Percentiles rank a stretch among this genome's conserved stretches.
phyloP scores from a whole-genome alignment of 345 rosid genomes.

The Corchorus capsularis region DNA sequence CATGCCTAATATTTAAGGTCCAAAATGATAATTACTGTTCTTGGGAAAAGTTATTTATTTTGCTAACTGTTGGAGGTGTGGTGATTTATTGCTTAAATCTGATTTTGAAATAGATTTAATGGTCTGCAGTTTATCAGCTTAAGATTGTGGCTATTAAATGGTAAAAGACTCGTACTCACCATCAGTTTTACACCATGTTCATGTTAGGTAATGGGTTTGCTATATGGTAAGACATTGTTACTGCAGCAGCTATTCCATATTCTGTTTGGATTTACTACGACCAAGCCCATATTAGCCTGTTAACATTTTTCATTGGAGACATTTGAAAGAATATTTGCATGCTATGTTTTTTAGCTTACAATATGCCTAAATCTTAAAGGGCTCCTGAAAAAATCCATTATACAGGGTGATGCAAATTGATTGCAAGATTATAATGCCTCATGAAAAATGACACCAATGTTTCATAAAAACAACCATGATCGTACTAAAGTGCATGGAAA shows the following conservation, averaged over 20 bases:
- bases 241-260: not conserved
- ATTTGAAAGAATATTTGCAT: not conserved
- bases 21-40: not conserved
- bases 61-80: not conserved
- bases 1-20: not conserved
- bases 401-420: not conserved
- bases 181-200: not conserved
- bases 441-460: not conserved
- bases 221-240: not conserved
- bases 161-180: not conserved
- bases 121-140: not conserved
- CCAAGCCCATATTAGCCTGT: not conserved
- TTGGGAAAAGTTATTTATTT: too few relatives aligned
- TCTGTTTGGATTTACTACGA: not conserved
- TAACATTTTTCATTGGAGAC: not conserved
- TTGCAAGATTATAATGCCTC: not conserved
- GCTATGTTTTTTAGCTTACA: not conserved
- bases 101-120: not conserved
- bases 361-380: not conserved
- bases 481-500: not conserved
- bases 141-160: not conserved
- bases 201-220: not conserved
- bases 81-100: not conserved
- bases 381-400: not conserved
- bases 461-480: not conserved